Conservation (phyloP, 2,329 filamentous ascomycete genomes). For the Dichotomopilus funicola region DNA sequence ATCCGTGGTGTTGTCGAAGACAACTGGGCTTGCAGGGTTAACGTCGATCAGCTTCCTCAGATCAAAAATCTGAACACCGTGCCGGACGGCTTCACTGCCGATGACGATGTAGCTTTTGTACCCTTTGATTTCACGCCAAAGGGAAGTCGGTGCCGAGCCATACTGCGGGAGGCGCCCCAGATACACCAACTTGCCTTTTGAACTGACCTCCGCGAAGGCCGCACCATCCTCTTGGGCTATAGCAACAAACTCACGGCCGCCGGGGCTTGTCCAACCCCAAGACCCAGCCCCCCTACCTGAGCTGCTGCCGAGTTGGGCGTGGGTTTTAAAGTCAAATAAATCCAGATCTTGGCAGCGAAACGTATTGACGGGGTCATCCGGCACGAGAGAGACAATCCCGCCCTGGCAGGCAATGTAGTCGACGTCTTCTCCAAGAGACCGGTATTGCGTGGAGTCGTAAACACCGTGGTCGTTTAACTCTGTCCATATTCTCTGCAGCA, state of each 20-base stretch:
- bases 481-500: constrained; percentile 12
- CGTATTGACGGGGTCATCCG: constrained; percentile 41
- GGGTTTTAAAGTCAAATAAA: constrained; percentile 49
- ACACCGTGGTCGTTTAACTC: constrained; percentile 9
- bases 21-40: constrained; percentile 33
- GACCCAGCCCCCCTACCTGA: constrained; percentile 33
- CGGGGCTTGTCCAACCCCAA: constrained; percentile 43
- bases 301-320: constrained; percentile 45
- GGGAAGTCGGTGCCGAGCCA: constrained; percentile 27
- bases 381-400: constrained; percentile 38
- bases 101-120: constrained; percentile 38
- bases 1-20: constrained; percentile 31
- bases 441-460: constrained; percentile 17
- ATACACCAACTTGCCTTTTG: constrained; percentile 39
- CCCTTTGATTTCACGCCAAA: constrained; percentile 38
- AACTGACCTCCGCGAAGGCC: constrained; percentile 42
- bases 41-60: constrained; percentile 47
- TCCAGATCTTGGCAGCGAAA: constrained; percentile 42
- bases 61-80: constrained; percentile 59
- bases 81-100: constrained; percentile 38
- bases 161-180: constrained; percentile 41
- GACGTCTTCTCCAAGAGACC: constrained; percentile 8
- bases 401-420: constrained; percentile 32
- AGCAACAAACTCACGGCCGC: constrained; percentile 44
- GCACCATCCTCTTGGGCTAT: constrained; percentile 45